phyloP scores from a whole-genome alignment of 192 early-diverging fungal species.

The Backusella psychrophila region DNA sequence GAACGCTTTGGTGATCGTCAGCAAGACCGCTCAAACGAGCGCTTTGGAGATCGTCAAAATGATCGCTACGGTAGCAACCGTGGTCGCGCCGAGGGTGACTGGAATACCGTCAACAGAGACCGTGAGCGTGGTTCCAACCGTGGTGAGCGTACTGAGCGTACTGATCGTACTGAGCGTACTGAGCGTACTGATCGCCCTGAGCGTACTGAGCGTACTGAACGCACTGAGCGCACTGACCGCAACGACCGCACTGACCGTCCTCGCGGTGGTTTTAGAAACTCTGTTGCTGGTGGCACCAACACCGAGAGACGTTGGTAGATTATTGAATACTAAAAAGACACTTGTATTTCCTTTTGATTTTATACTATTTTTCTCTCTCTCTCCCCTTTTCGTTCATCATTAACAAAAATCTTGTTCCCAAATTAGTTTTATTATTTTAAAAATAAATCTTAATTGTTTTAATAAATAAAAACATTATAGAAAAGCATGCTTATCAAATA shows the following conservation, averaged over 20 bases:
- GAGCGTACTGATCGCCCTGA: not conserved
- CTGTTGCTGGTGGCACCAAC: not conserved
- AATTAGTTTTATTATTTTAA: not conserved
- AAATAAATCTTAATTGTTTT: not conserved
- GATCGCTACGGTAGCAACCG: not conserved
- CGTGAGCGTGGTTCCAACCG: not conserved
- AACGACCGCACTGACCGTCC: not conserved
- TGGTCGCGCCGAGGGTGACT: not conserved
- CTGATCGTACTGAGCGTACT: not conserved
- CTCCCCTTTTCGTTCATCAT: not conserved
- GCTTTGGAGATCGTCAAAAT: not conserved
- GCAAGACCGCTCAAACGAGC: not conserved
- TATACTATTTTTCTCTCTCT: not conserved
- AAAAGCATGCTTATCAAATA: too few relatives aligned
- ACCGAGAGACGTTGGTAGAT: constrained; percentile 11
- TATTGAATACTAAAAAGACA: not conserved
- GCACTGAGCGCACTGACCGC: not conserved
- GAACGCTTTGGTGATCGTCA: not conserved
- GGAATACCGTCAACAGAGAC: not conserved
- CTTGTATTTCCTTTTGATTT: not conserved
- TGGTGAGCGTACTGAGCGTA: not conserved
- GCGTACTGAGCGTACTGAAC: not conserved
- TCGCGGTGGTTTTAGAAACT: not conserved
- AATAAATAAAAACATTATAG: too few relatives aligned
- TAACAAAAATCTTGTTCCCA: not conserved